Conservation (phyloP, 192 early-diverging fungal genomes). For the Backusella psychrophila region DNA sequence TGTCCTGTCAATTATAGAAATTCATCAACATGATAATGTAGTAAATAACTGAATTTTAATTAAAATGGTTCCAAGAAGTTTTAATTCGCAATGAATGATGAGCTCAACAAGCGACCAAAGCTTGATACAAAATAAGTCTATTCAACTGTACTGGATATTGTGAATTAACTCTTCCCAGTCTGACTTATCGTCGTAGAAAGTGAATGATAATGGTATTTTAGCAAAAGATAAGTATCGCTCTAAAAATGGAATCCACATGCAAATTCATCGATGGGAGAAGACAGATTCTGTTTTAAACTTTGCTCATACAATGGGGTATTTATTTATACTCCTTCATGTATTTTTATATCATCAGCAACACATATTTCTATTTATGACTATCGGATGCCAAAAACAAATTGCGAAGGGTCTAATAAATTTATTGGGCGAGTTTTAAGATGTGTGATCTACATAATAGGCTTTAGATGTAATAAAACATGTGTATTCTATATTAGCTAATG, state of each 20-base stretch:
- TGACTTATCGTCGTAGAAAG: too few relatives aligned
- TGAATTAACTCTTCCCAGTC: background rate
- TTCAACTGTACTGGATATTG: too few relatives aligned
- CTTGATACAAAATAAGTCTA: too few relatives aligned
- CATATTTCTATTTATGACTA: background rate
- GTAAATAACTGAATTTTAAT: background rate
- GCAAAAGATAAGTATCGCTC: background rate
- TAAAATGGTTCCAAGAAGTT: background rate
- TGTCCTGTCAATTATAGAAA: background rate
- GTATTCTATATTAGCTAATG: too few relatives aligned
- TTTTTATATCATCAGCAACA: background rate
- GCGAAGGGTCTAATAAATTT: background rate
- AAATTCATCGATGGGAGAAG: background rate
- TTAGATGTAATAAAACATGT: too few relatives aligned
- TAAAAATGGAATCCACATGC: background rate
- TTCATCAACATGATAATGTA: background rate
- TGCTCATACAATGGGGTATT: background rate
- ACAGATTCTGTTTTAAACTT: background rate
- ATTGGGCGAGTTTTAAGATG: too few relatives aligned
- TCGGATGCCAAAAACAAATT: background rate
- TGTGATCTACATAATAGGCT: too few relatives aligned
- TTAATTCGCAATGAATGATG: background rate
- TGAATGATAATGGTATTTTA: background rate
- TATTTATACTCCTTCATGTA: background rate
- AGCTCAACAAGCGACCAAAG: background rate